A percentile compares a stretch with the other conserved stretches of the same genome.
These are phyloP conservation scores for Aureobasidium sp. DNA, from an alignment of 2,329 filamentous ascomycete species.

Conservation along the genomic window DNA sequence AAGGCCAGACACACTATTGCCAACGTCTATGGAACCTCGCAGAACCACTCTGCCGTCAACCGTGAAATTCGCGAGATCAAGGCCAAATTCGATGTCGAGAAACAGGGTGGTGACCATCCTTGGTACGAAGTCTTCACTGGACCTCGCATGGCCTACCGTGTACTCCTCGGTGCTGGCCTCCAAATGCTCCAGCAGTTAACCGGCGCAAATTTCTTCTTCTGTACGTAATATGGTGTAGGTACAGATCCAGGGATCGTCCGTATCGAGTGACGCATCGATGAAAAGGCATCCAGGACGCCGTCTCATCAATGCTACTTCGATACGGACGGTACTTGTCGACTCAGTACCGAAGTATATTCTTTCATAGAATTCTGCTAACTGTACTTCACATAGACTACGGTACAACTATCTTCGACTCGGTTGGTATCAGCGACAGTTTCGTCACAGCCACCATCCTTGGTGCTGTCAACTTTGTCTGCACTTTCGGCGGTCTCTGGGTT, in stretches of 20 bases:
- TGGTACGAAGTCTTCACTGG: constrained; percentile 62
- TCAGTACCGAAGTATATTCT: too few species aligned
- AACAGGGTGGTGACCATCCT: constrained; percentile 42
- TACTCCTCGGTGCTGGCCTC: constrained; percentile 54
- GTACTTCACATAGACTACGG: constrained; percentile 31
- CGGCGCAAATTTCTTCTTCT: constrained; percentile 62
- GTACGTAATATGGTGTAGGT: too few species aligned
- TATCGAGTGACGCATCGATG: too few species aligned
- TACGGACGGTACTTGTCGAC: too few species aligned
- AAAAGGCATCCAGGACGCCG: too few species aligned
- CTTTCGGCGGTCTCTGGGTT: constrained; percentile 41
- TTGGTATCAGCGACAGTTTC: constrained; percentile 36
- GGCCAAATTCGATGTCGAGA: constrained; percentile 49
- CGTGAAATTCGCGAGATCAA: constrained; percentile 51
- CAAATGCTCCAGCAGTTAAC: constrained; percentile 63
- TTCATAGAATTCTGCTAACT: too few species aligned
- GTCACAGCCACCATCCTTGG: constrained; percentile 44
- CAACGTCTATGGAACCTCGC: constrained; percentile 48
- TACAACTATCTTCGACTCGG: constrained; percentile 36
- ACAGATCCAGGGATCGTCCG: too few species aligned
- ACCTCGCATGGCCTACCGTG: constrained; percentile 61
- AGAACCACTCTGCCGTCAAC: constrained; percentile 48
- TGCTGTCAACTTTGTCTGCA: constrained; percentile 42
- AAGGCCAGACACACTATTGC: constrained; percentile 46
- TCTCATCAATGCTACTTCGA: too few species aligned